A percentile compares a stretch with the other conserved stretches of the same genome.
These are phyloP conservation scores for Paramecium primaurelia DNA, from an alignment of 73 alveolate genomes.

Conservation along the genomic window DNA sequence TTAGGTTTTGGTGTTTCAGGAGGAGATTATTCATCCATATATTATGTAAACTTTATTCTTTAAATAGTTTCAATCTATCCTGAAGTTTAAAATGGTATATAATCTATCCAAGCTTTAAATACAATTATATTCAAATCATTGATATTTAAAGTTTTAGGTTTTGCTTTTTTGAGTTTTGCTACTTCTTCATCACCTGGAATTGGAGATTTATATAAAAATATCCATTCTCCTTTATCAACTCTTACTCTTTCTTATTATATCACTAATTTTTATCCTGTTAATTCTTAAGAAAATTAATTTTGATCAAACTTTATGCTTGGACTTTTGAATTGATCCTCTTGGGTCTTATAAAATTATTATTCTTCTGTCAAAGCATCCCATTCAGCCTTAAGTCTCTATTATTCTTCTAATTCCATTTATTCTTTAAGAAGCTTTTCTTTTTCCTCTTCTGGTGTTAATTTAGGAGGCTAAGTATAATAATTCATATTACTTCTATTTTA, in stretches of 20 bases:
- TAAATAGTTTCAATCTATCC: conserved; percentile 79
- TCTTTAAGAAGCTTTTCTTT: conserved; percentile 63
- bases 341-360: conserved; percentile 65
- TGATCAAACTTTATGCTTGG: conserved; percentile 75
- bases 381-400: conserved; percentile 71
- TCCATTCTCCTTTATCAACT: conserved; percentile 61
- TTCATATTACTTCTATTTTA: conserved; percentile 59
- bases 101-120: conserved; percentile 87
- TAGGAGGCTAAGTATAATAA: conserved; percentile 50
- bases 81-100: conserved; percentile 73
- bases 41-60: conserved; percentile 58
- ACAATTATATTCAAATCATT: conserved; percentile 55
- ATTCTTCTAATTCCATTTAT: conserved; percentile 76
- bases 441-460: conserved; percentile 78
- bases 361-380: conserved; percentile 82
- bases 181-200: conserved; percentile 60
- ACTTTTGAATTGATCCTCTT: conserved; percentile 72
- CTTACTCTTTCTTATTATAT: conserved; percentile 74
- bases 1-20: conserved; percentile 60
- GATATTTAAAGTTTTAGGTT: conserved; percentile 46
- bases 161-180: conserved; percentile 47
- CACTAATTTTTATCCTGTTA: conserved; percentile 69
- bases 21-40: conserved; percentile 42
- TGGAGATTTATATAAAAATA: conserved; percentile 43
- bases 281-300: conserved; percentile 69